Percentiles rank a stretch among this genome's conserved stretches.
These are phyloP conservation scores for Hammondia hammondi DNA, from an alignment of 169 alveolate species.

Conservation along the genomic window DNA sequence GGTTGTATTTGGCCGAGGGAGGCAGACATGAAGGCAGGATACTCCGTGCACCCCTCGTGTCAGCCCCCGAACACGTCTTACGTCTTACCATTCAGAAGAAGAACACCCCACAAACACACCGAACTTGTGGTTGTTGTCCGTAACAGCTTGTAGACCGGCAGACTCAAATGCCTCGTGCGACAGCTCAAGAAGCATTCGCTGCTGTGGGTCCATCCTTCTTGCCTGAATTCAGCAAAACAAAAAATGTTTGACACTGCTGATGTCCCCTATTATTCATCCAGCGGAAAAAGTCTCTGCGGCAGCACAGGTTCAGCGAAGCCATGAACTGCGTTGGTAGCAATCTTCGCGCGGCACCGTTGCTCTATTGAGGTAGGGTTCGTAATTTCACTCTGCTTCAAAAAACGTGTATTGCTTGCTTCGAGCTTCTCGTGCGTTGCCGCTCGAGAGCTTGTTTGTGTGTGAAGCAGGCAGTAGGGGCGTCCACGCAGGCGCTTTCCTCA, in stretches of 20 bases:
- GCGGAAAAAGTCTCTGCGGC: no score
- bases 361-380: no score
- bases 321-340: no score
- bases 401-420: background rate
- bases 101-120: conserved; percentile 79
- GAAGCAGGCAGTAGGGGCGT: background rate
- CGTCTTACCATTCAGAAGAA: conserved; percentile 75
- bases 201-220: conserved; percentile 81
- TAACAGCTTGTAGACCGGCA: conserved; percentile 67
- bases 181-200: conserved; percentile 74
- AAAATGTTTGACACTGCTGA: background rate
- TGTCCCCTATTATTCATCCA: no score
- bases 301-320: no score
- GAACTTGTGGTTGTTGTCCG: conserved; percentile 55
- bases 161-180: conserved; percentile 73
- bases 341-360: no score
- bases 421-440: no score
- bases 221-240: conserved; percentile 72
- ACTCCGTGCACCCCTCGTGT: no score
- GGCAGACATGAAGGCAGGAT: no score
- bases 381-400: background rate
- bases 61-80: no score
- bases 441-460: no score
- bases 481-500: background rate
- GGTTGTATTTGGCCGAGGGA: no score